Evolutionary conservation across 2,329 filamentous ascomycete genomes (phyloP), one percentile per base, ranked within the genome.

Genomic region (Tolypocladium ophioglossoides): DNA sequence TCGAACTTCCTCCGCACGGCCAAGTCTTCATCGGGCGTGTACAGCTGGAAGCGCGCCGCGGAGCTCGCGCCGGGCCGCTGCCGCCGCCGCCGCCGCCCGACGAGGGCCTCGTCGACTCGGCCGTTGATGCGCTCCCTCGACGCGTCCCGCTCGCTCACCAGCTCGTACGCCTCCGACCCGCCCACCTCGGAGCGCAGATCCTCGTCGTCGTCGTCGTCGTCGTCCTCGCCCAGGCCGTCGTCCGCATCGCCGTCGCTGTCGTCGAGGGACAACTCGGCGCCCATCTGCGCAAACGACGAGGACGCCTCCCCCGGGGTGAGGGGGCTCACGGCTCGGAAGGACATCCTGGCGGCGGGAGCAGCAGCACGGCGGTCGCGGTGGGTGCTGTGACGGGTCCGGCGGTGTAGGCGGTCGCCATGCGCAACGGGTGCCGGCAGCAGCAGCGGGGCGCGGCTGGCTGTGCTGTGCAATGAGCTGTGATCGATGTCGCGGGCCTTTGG

Each of bases 1-100:
- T 96, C 91, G 61, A 96, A 83, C 71, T 88, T 91, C 64, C 76
- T 77, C 54, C 91, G 76, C 10, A 95, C 84, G 4, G 76, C 74
- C 24, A 68, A 72, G 65, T 95, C 91, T 68, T 96, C 91, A 53
- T 91, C 85, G 0, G 74, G 71, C 3, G 78, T 78, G 55, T 78
- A 81, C 22, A 71, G 64, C 63, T 70, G 66, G 55, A 68, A 71
- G 60, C 69, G 70, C 18, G 69, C 68, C 38, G 63, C 61, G 18
- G 70, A 68, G 58, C 65, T 66, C 30, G 41, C 6, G 41, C 41
- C 30, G 22, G 14, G 41, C 24, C 41, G 41, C 24, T 24, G 41
- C 41, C 12, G 32, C 32, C 32, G 32, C 11, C 32, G 32, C 32
- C 32, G 32, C 10, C 11, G 32, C 2, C 32, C 16, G 40, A 52